A percentile compares a stretch with the other conserved stretches of the same genome.
phyloP scores from a whole-genome alignment of 148 eudicot genomes.

The Rhododendron ovatum region DNA sequence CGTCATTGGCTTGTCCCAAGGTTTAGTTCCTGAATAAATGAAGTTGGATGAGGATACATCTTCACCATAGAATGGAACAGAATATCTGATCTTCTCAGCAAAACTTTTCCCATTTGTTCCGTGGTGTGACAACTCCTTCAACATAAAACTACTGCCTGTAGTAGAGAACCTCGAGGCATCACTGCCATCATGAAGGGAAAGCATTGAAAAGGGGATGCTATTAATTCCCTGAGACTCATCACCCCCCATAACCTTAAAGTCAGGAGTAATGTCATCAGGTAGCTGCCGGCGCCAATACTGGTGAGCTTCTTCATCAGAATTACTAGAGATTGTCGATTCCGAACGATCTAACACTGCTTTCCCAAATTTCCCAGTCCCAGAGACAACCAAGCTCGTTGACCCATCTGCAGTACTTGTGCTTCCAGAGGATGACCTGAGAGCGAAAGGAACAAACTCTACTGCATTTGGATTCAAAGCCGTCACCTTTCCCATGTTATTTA shows the following conservation, averaged over 20 bases:
- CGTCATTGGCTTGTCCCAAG: conserved; percentile 57
- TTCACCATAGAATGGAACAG: conserved; percentile 43
- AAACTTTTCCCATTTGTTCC: conserved; percentile 37
- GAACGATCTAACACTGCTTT: conserved; percentile 63
- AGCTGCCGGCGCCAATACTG: conserved; percentile 88
- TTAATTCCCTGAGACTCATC: conserved; percentile 46
- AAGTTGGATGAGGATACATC: conserved; percentile 44
- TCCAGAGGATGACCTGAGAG: conserved; percentile 53
- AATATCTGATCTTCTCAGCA: conserved; percentile 40
- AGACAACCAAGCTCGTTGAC: conserved; percentile 26
- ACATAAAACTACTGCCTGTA: conserved; percentile 34
- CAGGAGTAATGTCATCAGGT: conserved; percentile 97
- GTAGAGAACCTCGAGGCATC: conserved; percentile 41
- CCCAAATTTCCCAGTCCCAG: conserved; percentile 39
- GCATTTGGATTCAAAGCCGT: conserved; percentile 83
- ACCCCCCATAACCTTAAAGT: conserved; percentile 58
- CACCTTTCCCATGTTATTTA: conserved; percentile 29
- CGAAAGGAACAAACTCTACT: conserved; percentile 82
- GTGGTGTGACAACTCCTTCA: conserved; percentile 43
- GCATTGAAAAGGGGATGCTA: conserved; percentile 52
- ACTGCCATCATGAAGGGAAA: conserved; percentile 51
- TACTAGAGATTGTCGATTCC: conserved; percentile 64
- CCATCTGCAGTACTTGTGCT: conserved; percentile 26
- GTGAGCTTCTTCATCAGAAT: conserved; percentile 87
- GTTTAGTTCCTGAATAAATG: conserved; percentile 33